phyloP scores from a whole-genome alignment of 768 basidiomycete species.

The Paxillus ammoniavirescens region DNA sequence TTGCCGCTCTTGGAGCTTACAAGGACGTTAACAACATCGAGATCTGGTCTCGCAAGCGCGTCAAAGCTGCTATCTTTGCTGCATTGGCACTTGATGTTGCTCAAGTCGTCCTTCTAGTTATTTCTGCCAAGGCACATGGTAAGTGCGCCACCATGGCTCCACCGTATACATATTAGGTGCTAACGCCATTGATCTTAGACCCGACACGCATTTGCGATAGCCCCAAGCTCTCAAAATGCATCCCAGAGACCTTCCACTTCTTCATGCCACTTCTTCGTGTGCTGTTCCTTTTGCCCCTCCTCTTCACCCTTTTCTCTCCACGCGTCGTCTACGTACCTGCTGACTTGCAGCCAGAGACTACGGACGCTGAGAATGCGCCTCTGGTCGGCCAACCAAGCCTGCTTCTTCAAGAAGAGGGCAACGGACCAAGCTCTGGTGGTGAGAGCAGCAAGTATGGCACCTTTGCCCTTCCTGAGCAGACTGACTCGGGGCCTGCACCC shows the following conservation, averaged over 20 bases:
- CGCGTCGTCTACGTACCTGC: conserved; percentile 55
- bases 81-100: conserved; percentile 60
- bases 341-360: conserved; percentile 15
- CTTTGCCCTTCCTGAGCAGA: conserved; percentile 40
- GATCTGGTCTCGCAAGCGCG: conserved; percentile 61
- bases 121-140: conserved; percentile 36
- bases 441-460: conserved; percentile 72
- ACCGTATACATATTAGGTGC: conserved; percentile 1
- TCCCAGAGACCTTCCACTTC: conserved; percentile 45
- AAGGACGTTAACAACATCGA: conserved; percentile 71
- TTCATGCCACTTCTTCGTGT: conserved; percentile 64
- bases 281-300: conserved; percentile 56
- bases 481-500: background rate
- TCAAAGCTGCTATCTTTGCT: conserved; percentile 52
- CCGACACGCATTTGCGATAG: conserved; percentile 16
- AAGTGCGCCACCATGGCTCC: conserved; percentile 20
- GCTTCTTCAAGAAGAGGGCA: conserved; percentile 51
- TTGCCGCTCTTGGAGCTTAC: conserved; percentile 76
- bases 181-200: conserved; percentile 7
- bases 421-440: conserved; percentile 30
- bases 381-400: conserved; percentile 43
- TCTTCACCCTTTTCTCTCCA: conserved; percentile 62
- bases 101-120: conserved; percentile 54
- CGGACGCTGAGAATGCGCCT: conserved; percentile 22
- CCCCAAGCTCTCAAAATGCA: conserved; percentile 25